These are phyloP conservation scores for Epicoccum sorghinum DNA, from an alignment of 2,329 filamentous ascomycete genomes.

Conservation along the genomic window DNA sequence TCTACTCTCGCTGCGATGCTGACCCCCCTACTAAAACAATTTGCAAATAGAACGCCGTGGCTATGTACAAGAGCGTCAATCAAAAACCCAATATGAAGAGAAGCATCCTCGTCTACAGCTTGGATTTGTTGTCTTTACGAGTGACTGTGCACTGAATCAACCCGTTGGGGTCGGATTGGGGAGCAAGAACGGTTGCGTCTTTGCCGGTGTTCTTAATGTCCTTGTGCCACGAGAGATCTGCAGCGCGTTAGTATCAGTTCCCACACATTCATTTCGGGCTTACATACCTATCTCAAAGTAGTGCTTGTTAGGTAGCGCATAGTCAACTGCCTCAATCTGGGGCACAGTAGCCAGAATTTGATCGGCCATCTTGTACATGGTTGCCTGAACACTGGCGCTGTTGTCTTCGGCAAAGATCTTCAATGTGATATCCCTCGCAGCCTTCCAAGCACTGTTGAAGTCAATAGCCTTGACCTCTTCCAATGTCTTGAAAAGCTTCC, in stretches of 20 bases:
- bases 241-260: conserved; percentile 21
- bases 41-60: conserved; percentile 15
- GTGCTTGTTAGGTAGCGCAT: conserved; percentile 95
- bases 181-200: conserved; percentile 93
- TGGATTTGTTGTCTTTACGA: conserved; percentile 57
- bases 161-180: conserved; percentile 91
- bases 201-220: conserved; percentile 92
- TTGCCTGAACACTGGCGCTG: conserved; percentile 92
- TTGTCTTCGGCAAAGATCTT: conserved; percentile 88
- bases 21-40: conserved; percentile 8
- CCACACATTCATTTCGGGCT: neutral
- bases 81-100: too few species aligned
- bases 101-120: conserved; percentile 42
- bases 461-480: conserved; percentile 69
- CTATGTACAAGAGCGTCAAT: conserved; percentile 22
- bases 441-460: conserved; percentile 81
- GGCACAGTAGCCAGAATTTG: conserved; percentile 79
- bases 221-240: conserved; percentile 96
- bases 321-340: conserved; percentile 74
- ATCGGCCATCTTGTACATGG: conserved; percentile 99
- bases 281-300: conserved; percentile 90
- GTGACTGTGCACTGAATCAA: conserved; percentile 92
- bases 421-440: conserved; percentile 83
- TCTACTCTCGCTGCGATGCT: conserved; percentile 32
- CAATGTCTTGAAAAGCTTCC: conserved; percentile 73